Evolutionary conservation across 164 flowering plant species (phyloP).

Genomic region (Malania oleifera): DNA sequence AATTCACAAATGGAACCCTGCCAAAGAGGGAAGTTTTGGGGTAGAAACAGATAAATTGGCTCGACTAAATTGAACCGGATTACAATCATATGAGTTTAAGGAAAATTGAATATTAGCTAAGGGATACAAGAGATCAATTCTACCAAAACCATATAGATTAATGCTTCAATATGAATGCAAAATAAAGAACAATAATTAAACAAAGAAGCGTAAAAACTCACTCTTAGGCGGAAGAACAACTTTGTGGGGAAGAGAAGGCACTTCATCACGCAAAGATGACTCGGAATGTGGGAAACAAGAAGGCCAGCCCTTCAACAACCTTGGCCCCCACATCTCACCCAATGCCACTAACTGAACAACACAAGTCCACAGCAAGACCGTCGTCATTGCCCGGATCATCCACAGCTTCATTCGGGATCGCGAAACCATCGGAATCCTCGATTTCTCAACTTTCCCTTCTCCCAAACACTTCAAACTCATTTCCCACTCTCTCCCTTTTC

Average conservation of each 20-base stretch:
- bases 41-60: too few species aligned
- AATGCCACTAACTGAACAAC: constrained; percentile 36
- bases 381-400: constrained; percentile 34
- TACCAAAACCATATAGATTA: neutral
- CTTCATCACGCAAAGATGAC: constrained; percentile 5
- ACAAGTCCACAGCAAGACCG: constrained; percentile 41
- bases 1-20: too few species aligned
- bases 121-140: too few species aligned
- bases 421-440: constrained; percentile 20
- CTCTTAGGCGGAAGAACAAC: constrained; percentile 43
- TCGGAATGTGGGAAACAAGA: constrained; percentile 30
- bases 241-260: constrained; percentile 18
- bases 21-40: too few species aligned
- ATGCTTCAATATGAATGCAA: neutral
- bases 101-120: too few species aligned
- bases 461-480: constrained; percentile 10
- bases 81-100: too few species aligned
- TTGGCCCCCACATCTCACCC: constrained; percentile 42
- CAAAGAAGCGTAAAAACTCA: constrained; percentile 20
- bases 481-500: neutral
- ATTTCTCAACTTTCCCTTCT: constrained; percentile 17
- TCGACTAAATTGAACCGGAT: too few species aligned
- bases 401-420: constrained; percentile 34
- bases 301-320: constrained; percentile 43
- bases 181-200: neutral